phyloP scores from a whole-genome alignment of 2,329 filamentous ascomycete genomes.

The Kalmusia sp. region DNA sequence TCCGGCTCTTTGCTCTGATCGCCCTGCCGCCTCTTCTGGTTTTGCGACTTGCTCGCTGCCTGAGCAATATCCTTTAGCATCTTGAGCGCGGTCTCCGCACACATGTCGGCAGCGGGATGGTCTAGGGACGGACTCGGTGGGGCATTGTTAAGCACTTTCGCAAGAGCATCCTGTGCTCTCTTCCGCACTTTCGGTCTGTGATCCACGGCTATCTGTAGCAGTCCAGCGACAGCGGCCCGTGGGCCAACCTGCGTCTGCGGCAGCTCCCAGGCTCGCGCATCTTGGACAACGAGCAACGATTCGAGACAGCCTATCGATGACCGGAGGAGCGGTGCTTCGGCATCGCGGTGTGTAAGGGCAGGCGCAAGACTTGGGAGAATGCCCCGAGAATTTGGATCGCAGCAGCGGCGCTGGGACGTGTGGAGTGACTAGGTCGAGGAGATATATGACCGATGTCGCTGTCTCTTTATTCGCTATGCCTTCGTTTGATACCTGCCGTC shows the following conservation, averaged over 20 bases:
- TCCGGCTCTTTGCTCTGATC: slow-evolving; percentile 75
- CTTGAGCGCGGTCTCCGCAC: slow-evolving; percentile 86
- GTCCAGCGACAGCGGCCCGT: slow-evolving; percentile 82
- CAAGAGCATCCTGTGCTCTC: slow-evolving; percentile 87
- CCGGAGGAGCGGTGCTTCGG: slow-evolving; percentile 84
- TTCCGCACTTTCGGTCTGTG: slow-evolving; percentile 92
- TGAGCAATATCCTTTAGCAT: slow-evolving; percentile 79
- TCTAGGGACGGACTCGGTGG: slow-evolving; percentile 92
- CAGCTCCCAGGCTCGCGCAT: slow-evolving; percentile 85
- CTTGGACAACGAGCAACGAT: slow-evolving; percentile 88
- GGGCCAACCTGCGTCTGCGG: slow-evolving; percentile 84
- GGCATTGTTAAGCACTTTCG: slow-evolving; percentile 80
- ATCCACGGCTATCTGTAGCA: slow-evolving; percentile 85
- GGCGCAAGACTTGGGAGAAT: slow-evolving; percentile 88
- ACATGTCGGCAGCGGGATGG: slow-evolving; percentile 95
- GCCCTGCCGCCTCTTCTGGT: slow-evolving; percentile 59
- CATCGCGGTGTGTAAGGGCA: slow-evolving; percentile 78
- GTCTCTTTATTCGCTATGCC: slow-evolving; percentile 81
- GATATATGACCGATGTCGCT: slow-evolving; percentile 86
- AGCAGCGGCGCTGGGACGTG: slow-evolving; percentile 86
- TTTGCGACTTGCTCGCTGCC: slow-evolving; percentile 74
- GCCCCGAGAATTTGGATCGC: slow-evolving; percentile 91
- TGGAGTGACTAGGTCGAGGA: slow-evolving; percentile 90
- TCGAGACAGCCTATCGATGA: slow-evolving; percentile 93
- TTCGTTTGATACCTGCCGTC: slow-evolving; percentile 71